phyloP scores from a whole-genome alignment of 164 flowering plant species.

The Vitis riparia region DNA sequence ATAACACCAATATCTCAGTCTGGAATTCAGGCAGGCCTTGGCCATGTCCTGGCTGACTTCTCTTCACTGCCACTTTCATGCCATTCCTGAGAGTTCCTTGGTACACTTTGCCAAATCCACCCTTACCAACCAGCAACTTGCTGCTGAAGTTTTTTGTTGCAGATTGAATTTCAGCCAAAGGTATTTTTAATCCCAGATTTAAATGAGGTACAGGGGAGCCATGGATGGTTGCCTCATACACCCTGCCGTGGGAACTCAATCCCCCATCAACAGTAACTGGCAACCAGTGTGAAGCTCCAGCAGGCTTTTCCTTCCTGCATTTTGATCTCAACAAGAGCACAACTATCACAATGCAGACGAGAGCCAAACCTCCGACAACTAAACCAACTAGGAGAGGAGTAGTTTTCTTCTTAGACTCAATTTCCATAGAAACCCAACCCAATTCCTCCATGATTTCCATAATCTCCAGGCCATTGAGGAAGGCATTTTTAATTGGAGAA shows the following conservation, averaged over 20 bases:
- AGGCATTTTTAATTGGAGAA: neutral
- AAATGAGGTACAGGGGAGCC: neutral
- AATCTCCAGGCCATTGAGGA: conserved; percentile 20
- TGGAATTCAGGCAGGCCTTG: conserved; percentile 15
- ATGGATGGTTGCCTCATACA: neutral
- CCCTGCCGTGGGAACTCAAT: neutral
- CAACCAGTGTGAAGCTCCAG: too few relatives aligned
- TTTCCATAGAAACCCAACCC: neutral
- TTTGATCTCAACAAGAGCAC: neutral
- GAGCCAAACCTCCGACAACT: neutral
- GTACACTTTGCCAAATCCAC: conserved; percentile 21
- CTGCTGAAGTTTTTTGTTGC: conserved; percentile 7
- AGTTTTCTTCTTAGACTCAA: neutral
- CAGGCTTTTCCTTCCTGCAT: conserved; percentile 1
- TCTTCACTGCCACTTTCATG: conserved; percentile 12
- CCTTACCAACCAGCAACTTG: conserved; percentile 5
- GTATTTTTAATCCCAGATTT: neutral
- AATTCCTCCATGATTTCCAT: conserved; percentile 1
- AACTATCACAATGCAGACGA: neutral
- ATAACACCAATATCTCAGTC: conserved; percentile 7
- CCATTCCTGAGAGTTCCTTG: conserved; percentile 6
- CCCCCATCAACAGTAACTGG: neutral
- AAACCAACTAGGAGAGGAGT: neutral
- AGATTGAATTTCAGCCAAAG: neutral
- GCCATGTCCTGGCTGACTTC: conserved; percentile 3